Evolutionary conservation across 108 stramenopile species (phyloP).

Genomic region (Cyclotella sp.): DNA sequence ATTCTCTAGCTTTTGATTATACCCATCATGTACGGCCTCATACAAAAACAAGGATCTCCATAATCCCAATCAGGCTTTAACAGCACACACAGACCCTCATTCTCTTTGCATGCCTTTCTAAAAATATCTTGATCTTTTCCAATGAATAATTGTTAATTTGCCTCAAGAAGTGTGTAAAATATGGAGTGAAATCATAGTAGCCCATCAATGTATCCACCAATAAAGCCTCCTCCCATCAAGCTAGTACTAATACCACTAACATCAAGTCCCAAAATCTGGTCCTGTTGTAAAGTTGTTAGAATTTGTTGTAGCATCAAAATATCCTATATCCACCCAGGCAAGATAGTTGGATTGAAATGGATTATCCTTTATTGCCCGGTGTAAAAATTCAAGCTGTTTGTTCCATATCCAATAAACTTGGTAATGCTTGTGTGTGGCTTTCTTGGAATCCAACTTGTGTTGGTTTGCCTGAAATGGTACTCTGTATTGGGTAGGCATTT

Average conservation of each 20-base stretch:
- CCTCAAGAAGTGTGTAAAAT: neutral
- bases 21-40: slow-evolving; percentile 3
- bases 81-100: neutral
- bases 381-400: slow-evolving; percentile 26
- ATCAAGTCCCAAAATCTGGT: slow-evolving; percentile 17
- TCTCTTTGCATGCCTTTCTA: neutral
- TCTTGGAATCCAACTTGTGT: neutral
- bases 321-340: slow-evolving; percentile 69
- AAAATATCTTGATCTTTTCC: slow-evolving; percentile 1
- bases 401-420: slow-evolving; percentile 14
- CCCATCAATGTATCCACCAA: slow-evolving; percentile 7
- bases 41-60: neutral
- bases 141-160: neutral
- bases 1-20: neutral
- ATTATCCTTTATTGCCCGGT: slow-evolving; percentile 57
- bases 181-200: neutral
- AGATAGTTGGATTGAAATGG: slow-evolving; percentile 57
- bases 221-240: neutral
- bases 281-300: slow-evolving; percentile 1
- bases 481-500: too few relatives aligned
- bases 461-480: too few relatives aligned
- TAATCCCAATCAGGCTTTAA: neutral
- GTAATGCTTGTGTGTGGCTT: neutral
- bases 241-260: neutral
- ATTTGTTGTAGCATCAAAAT: slow-evolving; percentile 56